Base-by-base conservation (phyloP, 805 yeast genomes). In the Kuraishia hungarica region DNA sequence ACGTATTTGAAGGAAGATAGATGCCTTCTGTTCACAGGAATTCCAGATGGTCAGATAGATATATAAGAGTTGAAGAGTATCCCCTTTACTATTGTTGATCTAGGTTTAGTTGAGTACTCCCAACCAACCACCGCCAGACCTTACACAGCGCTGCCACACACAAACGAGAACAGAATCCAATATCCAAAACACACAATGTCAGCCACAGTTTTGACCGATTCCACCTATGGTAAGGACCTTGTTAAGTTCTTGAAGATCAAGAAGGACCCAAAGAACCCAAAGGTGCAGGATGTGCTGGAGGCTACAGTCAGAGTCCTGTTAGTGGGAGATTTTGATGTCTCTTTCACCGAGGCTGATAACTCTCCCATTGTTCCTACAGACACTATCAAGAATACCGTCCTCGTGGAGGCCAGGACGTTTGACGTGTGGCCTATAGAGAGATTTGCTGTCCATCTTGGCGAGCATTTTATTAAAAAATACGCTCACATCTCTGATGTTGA, bases 341-440 rank as follows among this genome's bases (percentile, higher is more conserved):
- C 96, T 2, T 92, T 88, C 76, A 92, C 97, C 53, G 65, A 85
- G 56, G 97, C 97, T 46, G 96, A 92, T 72, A 92, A 92, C 74
- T 67, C 87, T 1, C 81, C 87, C n/a, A 84, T 92, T 64, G 96
- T 92, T 52, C 97, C 97, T 57, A 92, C 97, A 8, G 97, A 91
- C 71, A 89, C 97, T 1, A 91, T 90, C 55, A 91, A 91, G 72
- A 91, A 91, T 77, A 91, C 97, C 53, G 82, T 89, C 60, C 77
- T 87, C 67, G 78, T 92, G 39, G 85, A 88, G 61, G 97, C 97
- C 60, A 88, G 87, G 72, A 84, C 80, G 65, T 78, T 82, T 52
- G 89, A 90, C 59, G 93, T 87, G 52, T 88, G 92, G 87, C 97
- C 97, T 57, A 85, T 88, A 60, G 97, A 92, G 77, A 78, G 86